Evolutionary conservation across 2,329 filamentous ascomycete genomes (phyloP), one percentile per base, ranked within the genome.

Genomic region (Colletotrichum spaethianum): DNA sequence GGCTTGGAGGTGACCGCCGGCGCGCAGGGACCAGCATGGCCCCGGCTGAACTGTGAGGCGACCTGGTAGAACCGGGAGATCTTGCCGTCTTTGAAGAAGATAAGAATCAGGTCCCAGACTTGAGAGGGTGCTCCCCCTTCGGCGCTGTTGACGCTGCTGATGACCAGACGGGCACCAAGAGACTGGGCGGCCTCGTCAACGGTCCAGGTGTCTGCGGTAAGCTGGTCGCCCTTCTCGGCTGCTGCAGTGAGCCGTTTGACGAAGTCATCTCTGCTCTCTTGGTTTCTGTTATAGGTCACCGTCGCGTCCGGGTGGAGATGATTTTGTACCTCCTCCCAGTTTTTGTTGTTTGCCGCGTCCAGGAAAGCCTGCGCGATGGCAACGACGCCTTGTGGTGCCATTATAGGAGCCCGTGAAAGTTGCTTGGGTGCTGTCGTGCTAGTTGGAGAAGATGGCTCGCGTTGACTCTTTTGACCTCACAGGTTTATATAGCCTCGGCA

Each of bases 21-120:
- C 12, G 40, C 9, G 7, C 26, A 26, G 2, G 61, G 16, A 3
- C 33, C 53, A n/a, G 33, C n/a, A 1, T 18, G 20, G 8, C 16
- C 23, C 1, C 42, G 46, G 55, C 23, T 46, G 8, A 20, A 28
- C 4, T 23, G 55, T 18, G 46, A 31, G 18, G 48, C n/a, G n/a
- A 70, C 26, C n/a, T 48, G 33, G 55, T 67, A 70, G 46, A 55
- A 66, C 9, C 67, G 67, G 7, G 38, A 52, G 38, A 70, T 67
- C 38, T 60, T 66, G 31, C 23, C 31, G 6, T 55, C 31, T 16
- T 56, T 40, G 63, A 67, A 66, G 62, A 66, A 66, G 55, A 66
- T 53, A 11, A 70, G n/a, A 2, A 66, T 9, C 12, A 70, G 38
- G 18, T 48, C 50, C 67, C 67, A 70, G 14, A 60, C 14, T 6